Base-by-base conservation (phyloP, 2,329 filamentous ascomycete species). In the Venturia carpophila region DNA sequence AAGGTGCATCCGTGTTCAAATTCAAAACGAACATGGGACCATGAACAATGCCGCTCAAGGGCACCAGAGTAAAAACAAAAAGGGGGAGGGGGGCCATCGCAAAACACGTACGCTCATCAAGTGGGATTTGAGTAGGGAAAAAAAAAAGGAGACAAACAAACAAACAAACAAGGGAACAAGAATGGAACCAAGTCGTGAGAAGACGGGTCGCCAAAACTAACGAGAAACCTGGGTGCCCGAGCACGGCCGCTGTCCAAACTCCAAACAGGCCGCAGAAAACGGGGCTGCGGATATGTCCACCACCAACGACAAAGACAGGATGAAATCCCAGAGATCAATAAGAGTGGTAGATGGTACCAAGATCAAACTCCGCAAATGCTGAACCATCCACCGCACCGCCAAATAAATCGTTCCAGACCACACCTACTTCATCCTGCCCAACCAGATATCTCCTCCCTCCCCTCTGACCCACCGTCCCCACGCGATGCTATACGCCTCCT, bases 361-460 rank as follows among this genome's bases (percentile, higher is more conserved):
- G 10, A 41, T 34, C 1, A 34, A 58, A 17, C 27, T 27, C 30
- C 27, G 37, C 10, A 58, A 47, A 58, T 37, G 52, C 52, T 37
- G 19, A 41, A 15, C 2, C 39, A 41, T 41, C 39, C 39, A 11
- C 39, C 39, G 9, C 10, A 41, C 39, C 39, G 15, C 39, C 39
- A 41, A 15, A 41, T 11, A 41, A 5, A 6, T 58, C 52, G 37
- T 37, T 37, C 17, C 52, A 37, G 10, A 34, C 27, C 30, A 0
- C 11, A 30, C 15, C 19, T 5, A 58, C 2, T 1, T 37, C 17
- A 27, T n/a, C 30, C 30, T 58, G 9, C 52, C 52, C 73, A 99
- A 82, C 82, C 91, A 94, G 69, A 99, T 96, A 79, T 99, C 94
- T 10, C 93, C 92, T n/a, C 90, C 87, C 75, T 91, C 85, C 15